phyloP scores from a whole-genome alignment of 768 basidiomycete species.

The Suillus weaverae region DNA sequence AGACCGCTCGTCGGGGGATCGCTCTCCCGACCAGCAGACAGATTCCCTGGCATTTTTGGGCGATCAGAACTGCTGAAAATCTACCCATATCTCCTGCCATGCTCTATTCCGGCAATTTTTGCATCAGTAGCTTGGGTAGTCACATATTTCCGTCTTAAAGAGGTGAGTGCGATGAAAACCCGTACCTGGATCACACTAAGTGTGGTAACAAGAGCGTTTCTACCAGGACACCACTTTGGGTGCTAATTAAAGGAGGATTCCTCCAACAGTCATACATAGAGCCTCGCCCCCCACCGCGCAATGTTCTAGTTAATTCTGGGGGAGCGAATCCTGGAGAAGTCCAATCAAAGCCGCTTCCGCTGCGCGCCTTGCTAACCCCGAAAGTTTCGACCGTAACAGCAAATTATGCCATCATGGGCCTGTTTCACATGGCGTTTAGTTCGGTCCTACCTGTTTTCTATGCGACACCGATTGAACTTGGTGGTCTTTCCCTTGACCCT shows the following conservation, averaged over 20 bases:
- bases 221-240: neutral
- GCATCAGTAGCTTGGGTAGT: neutral
- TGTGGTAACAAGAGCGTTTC: neutral
- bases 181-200: neutral
- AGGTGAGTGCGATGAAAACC: neutral
- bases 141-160: neutral
- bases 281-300: neutral
- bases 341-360: slow-evolving; percentile 36
- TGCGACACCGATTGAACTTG: slow-evolving; percentile 29
- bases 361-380: slow-evolving; percentile 50
- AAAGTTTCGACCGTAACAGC: slow-evolving; percentile 56
- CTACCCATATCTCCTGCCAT: slow-evolving; percentile 76
- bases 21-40: slow-evolving; percentile 62
- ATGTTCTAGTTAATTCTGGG: neutral
- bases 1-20: slow-evolving; percentile 71
- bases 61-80: slow-evolving; percentile 52
- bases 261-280: neutral
- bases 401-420: slow-evolving; percentile 61
- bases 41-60: slow-evolving; percentile 63
- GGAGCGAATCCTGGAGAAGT: neutral
- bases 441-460: slow-evolving; percentile 40
- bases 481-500: slow-evolving; percentile 29
- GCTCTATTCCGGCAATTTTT: slow-evolving; percentile 49
- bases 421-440: slow-evolving; percentile 64
- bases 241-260: neutral